phyloP scores from a whole-genome alignment of 148 eudicot genomes.

The Fagopyrum homotropicum region DNA sequence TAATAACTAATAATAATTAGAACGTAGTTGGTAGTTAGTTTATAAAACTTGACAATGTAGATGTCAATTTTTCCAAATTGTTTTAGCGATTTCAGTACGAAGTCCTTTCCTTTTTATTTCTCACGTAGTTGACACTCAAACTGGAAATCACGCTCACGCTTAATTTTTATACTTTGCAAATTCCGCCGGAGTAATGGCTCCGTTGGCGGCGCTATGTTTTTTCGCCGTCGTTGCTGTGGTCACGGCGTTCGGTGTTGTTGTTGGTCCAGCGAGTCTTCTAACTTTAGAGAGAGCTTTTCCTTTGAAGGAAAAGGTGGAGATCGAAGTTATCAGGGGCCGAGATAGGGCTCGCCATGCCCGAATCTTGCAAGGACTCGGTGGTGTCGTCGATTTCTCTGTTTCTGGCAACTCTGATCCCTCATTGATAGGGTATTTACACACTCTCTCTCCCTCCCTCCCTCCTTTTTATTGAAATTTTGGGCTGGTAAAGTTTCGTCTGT shows the following conservation, averaged over 20 bases:
- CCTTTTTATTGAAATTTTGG: not conserved
- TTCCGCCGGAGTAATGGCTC: not conserved
- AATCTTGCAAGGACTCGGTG: conserved; percentile 53
- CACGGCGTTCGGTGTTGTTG: conserved; percentile 21
- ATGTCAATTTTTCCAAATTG: no score
- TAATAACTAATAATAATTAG: no score
- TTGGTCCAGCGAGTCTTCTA: conserved; percentile 26
- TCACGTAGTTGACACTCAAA: not conserved
- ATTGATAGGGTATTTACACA: conserved; percentile 42
- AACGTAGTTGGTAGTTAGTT: no score
- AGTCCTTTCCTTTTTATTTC: no score
- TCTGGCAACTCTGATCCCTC: conserved; percentile 74
- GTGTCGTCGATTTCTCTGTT: conserved; percentile 70
- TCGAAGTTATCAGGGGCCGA: conserved; percentile 47
- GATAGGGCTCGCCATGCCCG: conserved; percentile 66
- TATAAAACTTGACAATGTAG: no score
- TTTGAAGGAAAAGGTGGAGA: conserved; percentile 39
- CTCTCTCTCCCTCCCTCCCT: not conserved
- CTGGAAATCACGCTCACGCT: not conserved
- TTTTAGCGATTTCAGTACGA: no score
- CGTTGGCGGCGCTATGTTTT: conserved; percentile 8
- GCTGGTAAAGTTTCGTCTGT: not conserved
- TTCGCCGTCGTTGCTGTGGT: not conserved
- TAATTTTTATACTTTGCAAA: not conserved
- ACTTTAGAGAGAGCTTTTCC: conserved; percentile 63